phyloP scores from a whole-genome alignment of 1,284 basidiomycete species.

The Cryptococcus jaspeensis region DNA sequence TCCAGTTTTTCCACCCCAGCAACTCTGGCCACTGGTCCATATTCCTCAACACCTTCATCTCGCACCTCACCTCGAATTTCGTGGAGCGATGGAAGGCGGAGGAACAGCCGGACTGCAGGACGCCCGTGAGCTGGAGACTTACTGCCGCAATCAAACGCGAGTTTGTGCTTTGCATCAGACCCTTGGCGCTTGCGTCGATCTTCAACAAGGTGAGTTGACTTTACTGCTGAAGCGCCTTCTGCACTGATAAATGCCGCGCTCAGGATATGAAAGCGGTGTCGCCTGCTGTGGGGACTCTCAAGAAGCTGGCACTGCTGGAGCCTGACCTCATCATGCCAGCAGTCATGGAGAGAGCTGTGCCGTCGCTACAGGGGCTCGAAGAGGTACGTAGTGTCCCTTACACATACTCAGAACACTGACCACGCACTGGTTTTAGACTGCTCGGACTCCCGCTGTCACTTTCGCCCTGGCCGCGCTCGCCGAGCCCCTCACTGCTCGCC shows the following conservation, averaged over 20 bases:
- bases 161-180: slow-evolving; percentile 79
- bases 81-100: slow-evolving; percentile 80
- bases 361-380: slow-evolving; percentile 87
- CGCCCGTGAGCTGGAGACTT: slow-evolving; percentile 68
- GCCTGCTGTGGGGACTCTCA: slow-evolving; percentile 53
- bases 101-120: slow-evolving; percentile 73
- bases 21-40: slow-evolving; percentile 54
- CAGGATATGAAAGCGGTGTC: slow-evolving; percentile 54
- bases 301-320: slow-evolving; percentile 69
- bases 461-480: slow-evolving; percentile 81
- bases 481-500: slow-evolving; percentile 73
- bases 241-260: background rate
- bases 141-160: slow-evolving; percentile 78
- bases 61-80: slow-evolving; percentile 81
- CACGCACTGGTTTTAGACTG: slow-evolving; percentile 62
- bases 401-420: too few relatives aligned
- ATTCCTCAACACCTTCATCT: slow-evolving; percentile 69
- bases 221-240: background rate
- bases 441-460: slow-evolving; percentile 85
- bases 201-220: slow-evolving; percentile 71
- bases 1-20: slow-evolving; percentile 50
- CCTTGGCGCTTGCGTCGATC: slow-evolving; percentile 88
- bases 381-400: slow-evolving; percentile 58
- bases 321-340: slow-evolving; percentile 88
- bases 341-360: slow-evolving; percentile 85